Conservation (phyloP, 306 rosid species). For the Oemleria cerasiformis region DNA sequence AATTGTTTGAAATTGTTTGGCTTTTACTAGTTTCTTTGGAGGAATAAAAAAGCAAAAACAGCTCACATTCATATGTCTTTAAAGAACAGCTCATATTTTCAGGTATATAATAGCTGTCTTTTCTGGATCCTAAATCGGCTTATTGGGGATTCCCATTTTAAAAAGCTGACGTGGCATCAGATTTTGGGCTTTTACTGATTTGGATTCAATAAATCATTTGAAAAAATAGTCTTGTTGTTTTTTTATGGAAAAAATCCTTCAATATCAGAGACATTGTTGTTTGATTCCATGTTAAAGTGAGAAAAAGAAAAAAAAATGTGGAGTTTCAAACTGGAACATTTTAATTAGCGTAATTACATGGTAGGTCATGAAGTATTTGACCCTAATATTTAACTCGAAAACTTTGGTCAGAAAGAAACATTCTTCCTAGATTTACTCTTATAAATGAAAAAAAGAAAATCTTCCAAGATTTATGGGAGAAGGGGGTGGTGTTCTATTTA, state of each 20-base stretch:
- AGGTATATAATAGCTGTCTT: constrained; percentile 31
- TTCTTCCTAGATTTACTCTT: neutral
- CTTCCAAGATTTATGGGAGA: neutral
- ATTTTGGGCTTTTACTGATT: constrained; percentile 5
- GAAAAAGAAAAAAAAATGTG: neutral
- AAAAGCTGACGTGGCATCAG: constrained; percentile 36
- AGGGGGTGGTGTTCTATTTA: neutral
- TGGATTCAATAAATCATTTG: neutral
- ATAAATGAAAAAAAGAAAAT: too few species aligned
- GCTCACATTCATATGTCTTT: neutral
- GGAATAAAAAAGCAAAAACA: constrained; percentile 8
- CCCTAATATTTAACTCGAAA: too few species aligned
- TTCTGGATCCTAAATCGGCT: constrained; percentile 36
- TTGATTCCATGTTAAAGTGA: neutral
- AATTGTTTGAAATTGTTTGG: neutral
- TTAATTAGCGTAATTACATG: too few species aligned
- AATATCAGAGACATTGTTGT: too few species aligned
- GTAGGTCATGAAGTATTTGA: too few species aligned
- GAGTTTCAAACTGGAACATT: neutral
- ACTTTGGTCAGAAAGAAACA: neutral
- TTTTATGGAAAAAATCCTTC: too few species aligned
- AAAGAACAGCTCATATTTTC: neutral
- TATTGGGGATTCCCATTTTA: constrained; percentile 21
- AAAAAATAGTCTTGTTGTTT: neutral
- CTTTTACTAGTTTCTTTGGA: neutral